These are phyloP conservation scores for Colletotrichum cordylinicola DNA, from an alignment of 2,329 filamentous ascomycete genomes.

Conservation along the genomic window DNA sequence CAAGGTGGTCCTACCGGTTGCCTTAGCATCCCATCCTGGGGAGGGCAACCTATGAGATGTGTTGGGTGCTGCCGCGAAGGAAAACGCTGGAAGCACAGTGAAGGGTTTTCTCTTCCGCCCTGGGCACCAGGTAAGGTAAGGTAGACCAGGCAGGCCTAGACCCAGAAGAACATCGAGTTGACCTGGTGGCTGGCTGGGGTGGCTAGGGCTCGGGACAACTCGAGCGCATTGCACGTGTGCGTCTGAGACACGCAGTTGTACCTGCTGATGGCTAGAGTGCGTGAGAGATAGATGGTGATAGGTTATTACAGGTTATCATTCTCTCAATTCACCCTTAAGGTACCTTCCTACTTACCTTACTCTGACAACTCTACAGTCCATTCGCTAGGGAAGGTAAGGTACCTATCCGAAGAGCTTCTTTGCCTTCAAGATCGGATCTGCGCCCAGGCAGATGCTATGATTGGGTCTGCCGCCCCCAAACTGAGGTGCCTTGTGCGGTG, in stretches of 20 bases:
- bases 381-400: too few species aligned
- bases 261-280: background rate
- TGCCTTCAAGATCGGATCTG: background rate
- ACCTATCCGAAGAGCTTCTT: background rate
- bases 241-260: background rate
- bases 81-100: constrained; percentile 15
- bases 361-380: too few species aligned
- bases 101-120: background rate
- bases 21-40: background rate
- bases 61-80: background rate
- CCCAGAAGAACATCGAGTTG: background rate
- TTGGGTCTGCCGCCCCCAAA: background rate
- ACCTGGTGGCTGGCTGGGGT: background rate
- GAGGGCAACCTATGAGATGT: background rate
- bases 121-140: background rate
- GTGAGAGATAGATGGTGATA: background rate
- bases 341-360: too few species aligned
- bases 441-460: background rate
- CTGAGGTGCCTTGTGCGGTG: background rate
- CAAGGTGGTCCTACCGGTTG: background rate
- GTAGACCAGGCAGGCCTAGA: background rate
- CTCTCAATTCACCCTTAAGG: background rate
- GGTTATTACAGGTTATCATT: background rate
- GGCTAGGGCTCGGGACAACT: background rate
- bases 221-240: background rate